Evolutionary conservation across 371 early-diverging fungal species (phyloP).

Genomic region (Saksenaea oblongispora): DNA sequence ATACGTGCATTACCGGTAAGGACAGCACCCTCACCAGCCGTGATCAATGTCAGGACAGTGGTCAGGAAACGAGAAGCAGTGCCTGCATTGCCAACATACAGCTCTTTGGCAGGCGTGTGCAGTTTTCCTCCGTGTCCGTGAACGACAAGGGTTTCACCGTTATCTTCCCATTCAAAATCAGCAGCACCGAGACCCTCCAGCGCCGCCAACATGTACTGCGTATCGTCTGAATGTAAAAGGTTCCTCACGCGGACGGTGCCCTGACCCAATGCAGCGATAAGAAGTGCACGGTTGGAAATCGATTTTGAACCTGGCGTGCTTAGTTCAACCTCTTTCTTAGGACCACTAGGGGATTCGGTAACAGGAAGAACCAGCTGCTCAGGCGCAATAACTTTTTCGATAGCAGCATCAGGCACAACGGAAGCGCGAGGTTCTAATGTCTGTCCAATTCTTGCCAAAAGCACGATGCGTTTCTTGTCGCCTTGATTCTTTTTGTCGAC

Average conservation of each 20-base stretch:
- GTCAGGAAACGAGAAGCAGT: conserved; percentile 97
- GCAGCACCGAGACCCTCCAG: conserved; percentile 87
- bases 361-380: conserved; percentile 75
- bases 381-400: conserved; percentile 80
- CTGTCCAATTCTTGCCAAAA: conserved; percentile 83
- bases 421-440: conserved; percentile 85
- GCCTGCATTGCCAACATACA: conserved; percentile 97
- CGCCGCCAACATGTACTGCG: conserved; percentile 95
- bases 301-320: conserved; percentile 96
- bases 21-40: conserved; percentile 43
- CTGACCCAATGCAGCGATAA: conserved; percentile 88
- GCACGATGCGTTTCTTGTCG: conserved; percentile 89
- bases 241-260: conserved; percentile 86
- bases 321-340: conserved; percentile 54
- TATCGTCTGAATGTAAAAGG: conserved; percentile 95
- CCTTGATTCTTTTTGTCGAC: conserved; percentile 98
- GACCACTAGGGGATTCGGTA: conserved; percentile 48
- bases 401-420: conserved; percentile 79
- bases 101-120: conserved; percentile 72
- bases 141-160: conserved; percentile 88
- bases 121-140: conserved; percentile 79
- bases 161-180: conserved; percentile 89
- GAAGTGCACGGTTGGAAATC: conserved; percentile 93
- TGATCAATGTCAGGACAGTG: conserved; percentile 79
- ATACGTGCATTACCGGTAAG: conserved; percentile 97